Base-by-base conservation (phyloP, 495 filamentous ascomycete species). In the Hyaloscypha finlandica region DNA sequence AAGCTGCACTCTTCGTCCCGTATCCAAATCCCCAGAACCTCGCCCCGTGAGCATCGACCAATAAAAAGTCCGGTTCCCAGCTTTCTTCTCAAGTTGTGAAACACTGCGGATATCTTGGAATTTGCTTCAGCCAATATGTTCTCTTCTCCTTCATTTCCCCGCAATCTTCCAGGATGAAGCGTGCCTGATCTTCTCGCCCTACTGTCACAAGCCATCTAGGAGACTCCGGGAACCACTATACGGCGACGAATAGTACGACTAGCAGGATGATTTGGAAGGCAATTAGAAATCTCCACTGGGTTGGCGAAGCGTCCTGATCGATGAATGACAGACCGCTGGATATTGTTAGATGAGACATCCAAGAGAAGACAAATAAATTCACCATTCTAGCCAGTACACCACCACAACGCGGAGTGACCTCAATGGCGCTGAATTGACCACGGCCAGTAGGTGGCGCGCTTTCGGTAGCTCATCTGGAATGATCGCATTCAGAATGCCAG, bases 351-450 rank as follows among this genome's bases (percentile, higher is more conserved):
- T 1, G 1, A 4, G 9, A 16, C 8, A 19, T 48, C 16, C 11
- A 4, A 0, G 9, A 14, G 42, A 48, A 19, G 16, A 14, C 4
- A 12, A 12, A 19, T 14, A 19, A 19, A 48, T 6, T 48, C 16
- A 48, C 42, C 87, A 92, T 72, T 90, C 88, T 30, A 91, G 78
- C 89, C 89, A 91, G 67, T 90, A 91, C 6, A 88, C 89, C 22
- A 91, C 77, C 3, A 90, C 88, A 4, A 92, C 88, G 73, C 89
- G 89, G 71, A 0, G 88, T 90, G 69, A 92, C 90, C 69, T 91
- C 89, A 62, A 90, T 90, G 5, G 88, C 85, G 63, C 91, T 85
- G 69, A 90, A 91, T 57, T 89, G 82, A 4, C 89, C 89, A 54
- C 89, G 84, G 3, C 86, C 89, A 6, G 83, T 90, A 66, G 91